These are phyloP conservation scores for Neopestalotiopsis sp. DNA, from an alignment of 2,329 filamentous ascomycete genomes.

Conservation along the genomic window DNA sequence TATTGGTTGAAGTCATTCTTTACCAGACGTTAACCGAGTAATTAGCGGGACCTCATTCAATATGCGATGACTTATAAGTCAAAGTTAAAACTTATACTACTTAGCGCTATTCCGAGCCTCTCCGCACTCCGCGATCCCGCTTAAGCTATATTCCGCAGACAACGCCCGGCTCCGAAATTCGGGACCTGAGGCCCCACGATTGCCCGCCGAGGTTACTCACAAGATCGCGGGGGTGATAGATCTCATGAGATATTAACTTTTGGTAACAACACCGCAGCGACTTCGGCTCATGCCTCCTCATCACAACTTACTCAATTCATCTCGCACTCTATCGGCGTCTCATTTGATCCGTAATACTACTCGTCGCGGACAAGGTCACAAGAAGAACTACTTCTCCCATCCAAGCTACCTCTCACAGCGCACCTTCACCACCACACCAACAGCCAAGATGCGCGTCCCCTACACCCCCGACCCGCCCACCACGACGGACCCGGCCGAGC, in stretches of 20 bases:
- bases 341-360: background rate
- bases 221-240: background rate
- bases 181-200: slow-evolving; percentile 12
- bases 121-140: slow-evolving; percentile 9
- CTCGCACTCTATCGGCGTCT: background rate
- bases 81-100: background rate
- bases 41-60: too few relatives aligned
- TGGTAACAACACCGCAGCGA: background rate
- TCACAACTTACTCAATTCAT: background rate
- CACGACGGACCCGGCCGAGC: slow-evolving; percentile 50
- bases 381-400: background rate
- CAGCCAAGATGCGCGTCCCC: slow-evolving; percentile 66
- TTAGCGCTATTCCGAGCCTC: background rate
- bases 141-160: slow-evolving; percentile 11
- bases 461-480: slow-evolving; percentile 63
- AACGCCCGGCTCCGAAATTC: slow-evolving; percentile 8
- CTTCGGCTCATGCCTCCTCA: background rate
- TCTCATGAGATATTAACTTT: background rate
- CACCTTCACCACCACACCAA: slow-evolving; percentile 21
- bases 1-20: too few relatives aligned
- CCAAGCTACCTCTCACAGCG: background rate
- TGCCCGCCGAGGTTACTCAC: slow-evolving; percentile 10
- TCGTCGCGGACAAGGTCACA: background rate
- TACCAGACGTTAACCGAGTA: too few relatives aligned
- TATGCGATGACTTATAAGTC: background rate